Percentiles rank a stretch among this genome's conserved stretches.
Evolutionary conservation across 495 filamentous ascomycete genomes (phyloP).

Genomic region (Halenospora varia): DNA sequence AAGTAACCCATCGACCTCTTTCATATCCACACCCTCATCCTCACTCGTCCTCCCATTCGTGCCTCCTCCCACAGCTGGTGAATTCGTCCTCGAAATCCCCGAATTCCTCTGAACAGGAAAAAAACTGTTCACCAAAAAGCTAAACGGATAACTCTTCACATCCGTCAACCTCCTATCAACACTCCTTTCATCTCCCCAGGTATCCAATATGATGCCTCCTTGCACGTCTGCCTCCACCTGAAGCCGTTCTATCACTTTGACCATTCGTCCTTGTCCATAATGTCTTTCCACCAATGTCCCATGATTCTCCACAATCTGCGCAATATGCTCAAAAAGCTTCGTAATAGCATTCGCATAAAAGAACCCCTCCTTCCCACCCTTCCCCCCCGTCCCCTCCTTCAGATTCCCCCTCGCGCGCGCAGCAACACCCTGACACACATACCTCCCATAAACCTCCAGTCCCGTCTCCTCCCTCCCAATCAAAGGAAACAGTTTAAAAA

Average conservation of each 20-base stretch:
- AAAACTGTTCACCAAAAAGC: conserved; percentile 94
- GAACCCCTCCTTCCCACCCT: conserved; percentile 60
- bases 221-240: conserved; percentile 95
- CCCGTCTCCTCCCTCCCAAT: conserved; percentile 89
- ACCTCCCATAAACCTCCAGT: conserved; percentile 88
- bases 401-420: conserved; percentile 75
- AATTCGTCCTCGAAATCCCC: conserved; percentile 43
- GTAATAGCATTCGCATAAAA: conserved; percentile 92
- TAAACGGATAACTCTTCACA: conserved; percentile 94
- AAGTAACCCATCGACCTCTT: conserved; percentile 82
- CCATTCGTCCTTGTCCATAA: conserved; percentile 89
- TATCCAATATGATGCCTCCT: conserved; percentile 94
- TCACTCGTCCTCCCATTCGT: conserved; percentile 53
- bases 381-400: conserved; percentile 46
- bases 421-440: conserved; percentile 92
- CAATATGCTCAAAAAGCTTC: conserved; percentile 94
- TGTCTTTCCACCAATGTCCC: conserved; percentile 86
- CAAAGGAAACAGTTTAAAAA: conserved; percentile 96
- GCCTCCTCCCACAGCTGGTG: conserved; percentile 49
- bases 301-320: conserved; percentile 90
- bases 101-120: conserved; percentile 55
- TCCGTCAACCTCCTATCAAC: conserved; percentile 86
- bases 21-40: conserved; percentile 93
- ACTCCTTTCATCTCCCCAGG: conserved; percentile 84
- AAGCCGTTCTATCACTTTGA: conserved; percentile 88